Base-by-base conservation (phyloP, 2,329 filamentous ascomycete genomes). In the Trichophyton verrucosum region DNA sequence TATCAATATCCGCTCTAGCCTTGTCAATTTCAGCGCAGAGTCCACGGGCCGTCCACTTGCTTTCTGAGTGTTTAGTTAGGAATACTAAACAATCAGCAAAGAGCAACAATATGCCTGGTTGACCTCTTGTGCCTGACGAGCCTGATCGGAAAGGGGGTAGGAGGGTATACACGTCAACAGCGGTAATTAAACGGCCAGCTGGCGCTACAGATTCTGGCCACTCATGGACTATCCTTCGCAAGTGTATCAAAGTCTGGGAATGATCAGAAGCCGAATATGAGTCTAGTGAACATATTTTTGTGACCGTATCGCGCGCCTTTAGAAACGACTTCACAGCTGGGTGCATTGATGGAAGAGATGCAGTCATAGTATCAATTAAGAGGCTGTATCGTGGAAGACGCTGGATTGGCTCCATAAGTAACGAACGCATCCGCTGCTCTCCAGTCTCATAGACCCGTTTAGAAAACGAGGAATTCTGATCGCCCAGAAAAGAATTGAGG, bases 321-420 rank as follows among this genome's bases (percentile, higher is more conserved):
- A 96, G 82, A 75, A 99, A 86, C 2, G 82, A 81, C 66, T 88
- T 86, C 59, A 96, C 80, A 0, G 91, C 91, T 2, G 91, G 89
- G 71, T 97, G 91, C 7, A 88, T 85, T 58, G 91, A 83, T 3
- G 92, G 91, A 17, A 97, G 81, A 63, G 88, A 91, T 65, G 86
- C 85, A 56, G 94, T 83, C 69, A 99, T 96, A 69, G 95, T 91
- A 75, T 99, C 94, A 67, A 99, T 97, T 70, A 97, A 87, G 40
- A 99, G 79, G 69, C 90, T 96, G 75, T 99, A 99, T 27, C 94
- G 86, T 27, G 94, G 94, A 59, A 99, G 81, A 59, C 94, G 83
- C 73, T 99, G 94, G 0, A 99, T 91, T 1, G 94, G 94, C 74
- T 99, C 94, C 71, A 99, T 99, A 60, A 99, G 81, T 64, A 94